Base-by-base conservation (phyloP, 495 filamentous ascomycete species). In the Hypoxylon fuscum region DNA sequence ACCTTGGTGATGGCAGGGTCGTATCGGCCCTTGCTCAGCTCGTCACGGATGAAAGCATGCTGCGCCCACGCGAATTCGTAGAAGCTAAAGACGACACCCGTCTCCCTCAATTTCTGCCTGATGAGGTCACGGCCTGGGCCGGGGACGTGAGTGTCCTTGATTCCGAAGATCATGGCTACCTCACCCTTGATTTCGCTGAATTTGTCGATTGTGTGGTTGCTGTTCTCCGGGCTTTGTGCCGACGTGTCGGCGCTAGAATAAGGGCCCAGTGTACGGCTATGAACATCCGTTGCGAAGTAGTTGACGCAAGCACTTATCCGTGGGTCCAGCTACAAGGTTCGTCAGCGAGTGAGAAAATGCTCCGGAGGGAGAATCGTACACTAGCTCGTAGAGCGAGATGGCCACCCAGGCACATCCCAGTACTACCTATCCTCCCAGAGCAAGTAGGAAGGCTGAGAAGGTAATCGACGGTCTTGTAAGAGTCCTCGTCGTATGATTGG, bases 31-130 rank as follows among this genome's bases (percentile, higher is more conserved):
- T 97, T 98, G 69, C 88, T 92, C 41, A 93, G 79, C 76, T 98
- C 94, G 69, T 97, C 94, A n/a, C 94, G 85, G 69, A 98, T 96
- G 67, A 98, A 98, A 0, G 93, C 92, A 79, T 96, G 94, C 71
- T 98, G 94, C 17, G 94, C 91, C 85, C 91, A 92, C 14, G 93
- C 90, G 55, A 89, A 83, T 72, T 98, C 94, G 74, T 96, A 93
- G 65, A 89, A 97, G 70, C 87, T 87, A 67, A 95, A 96, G 7
- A 81, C 76, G 2, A 87, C 84, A 2, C 89, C 89, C 27, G 85
- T 83, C 8, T 90, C 90, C 64, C 93, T 85, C 62, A 98, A 79
- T 34, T 90, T 94, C 68, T 87, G 85, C 40, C 94, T 83, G 69
- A 98, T 95, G 56, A 96, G 69, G 73, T 98, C 93, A 12, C 94